Evolutionary conservation across 345 rosid genomes (phyloP).

Genomic region (Boechera stricta): DNA sequence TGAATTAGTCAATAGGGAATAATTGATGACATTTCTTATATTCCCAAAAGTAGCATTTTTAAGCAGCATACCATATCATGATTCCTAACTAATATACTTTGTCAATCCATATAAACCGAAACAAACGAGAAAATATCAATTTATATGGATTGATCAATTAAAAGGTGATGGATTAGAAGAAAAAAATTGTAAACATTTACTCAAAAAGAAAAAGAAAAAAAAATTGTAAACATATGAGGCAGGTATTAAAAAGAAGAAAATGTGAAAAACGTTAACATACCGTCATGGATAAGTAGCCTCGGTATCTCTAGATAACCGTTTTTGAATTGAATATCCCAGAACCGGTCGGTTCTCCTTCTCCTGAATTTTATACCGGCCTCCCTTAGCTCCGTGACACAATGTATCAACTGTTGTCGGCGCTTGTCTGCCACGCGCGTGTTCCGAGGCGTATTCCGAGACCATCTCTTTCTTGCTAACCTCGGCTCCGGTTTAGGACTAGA

Average conservation of each 20-base stretch:
- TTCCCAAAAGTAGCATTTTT: not conserved
- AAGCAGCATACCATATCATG: not conserved
- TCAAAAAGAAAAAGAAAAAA: not conserved
- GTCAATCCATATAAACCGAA: not conserved
- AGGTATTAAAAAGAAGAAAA: not conserved
- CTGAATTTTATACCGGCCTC: slow-evolving; percentile 81
- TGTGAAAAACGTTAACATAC: slow-evolving; percentile 37
- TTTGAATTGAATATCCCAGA: slow-evolving; percentile 85
- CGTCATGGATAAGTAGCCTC: slow-evolving; percentile 82
- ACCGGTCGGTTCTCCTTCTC: slow-evolving; percentile 76
- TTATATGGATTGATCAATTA: not conserved
- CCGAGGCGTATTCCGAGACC: slow-evolving; percentile 59
- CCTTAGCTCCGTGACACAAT: slow-evolving; percentile 73
- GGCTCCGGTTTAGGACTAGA: slow-evolving; percentile 65
- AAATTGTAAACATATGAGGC: not conserved
- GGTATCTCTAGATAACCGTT: slow-evolving; percentile 75
- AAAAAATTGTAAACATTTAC: too few relatives aligned
- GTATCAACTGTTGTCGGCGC: slow-evolving; percentile 76
- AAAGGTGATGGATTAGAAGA: not conserved
- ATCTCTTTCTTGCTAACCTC: slow-evolving; percentile 56
- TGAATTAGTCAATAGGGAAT: slow-evolving; percentile 30
- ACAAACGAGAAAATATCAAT: not conserved
- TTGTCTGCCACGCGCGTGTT: slow-evolving; percentile 72
- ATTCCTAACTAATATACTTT: not conserved
- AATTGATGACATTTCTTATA: slow-evolving; percentile 16